Base-by-base conservation (phyloP, 495 filamentous ascomycete genomes). In the Pyrenopolyporus hunteri region DNA sequence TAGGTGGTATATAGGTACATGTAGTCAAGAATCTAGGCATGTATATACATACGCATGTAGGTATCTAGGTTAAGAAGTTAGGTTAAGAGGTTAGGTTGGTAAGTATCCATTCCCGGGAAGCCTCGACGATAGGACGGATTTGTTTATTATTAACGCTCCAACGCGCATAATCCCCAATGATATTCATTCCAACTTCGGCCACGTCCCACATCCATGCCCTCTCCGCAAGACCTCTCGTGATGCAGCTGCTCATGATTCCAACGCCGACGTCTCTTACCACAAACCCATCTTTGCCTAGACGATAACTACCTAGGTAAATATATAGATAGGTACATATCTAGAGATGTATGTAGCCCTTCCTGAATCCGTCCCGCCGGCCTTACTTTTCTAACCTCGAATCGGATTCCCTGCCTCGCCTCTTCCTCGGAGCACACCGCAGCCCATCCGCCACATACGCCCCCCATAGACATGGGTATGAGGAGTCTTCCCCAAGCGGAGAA, bases 401-500 rank as follows among this genome's bases (percentile, higher is more conserved):
- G 46, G 52, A 42, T 39, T 13, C 39, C 5, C 16, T 53, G 28
- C 55, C 37, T 36, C 46, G 14, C 14, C 11, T 26, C 20, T 22
- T 22, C 9, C 11, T 14, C 13, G 20, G 14, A 49, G 42, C 22
- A 39, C 20, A 36, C n/a, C n/a, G 22, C 20, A 51, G 35, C 48
- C 8, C 14, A 6, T 4, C 31, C n/a, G n/a, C n/a, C n/a, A n/a
- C n/a, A n/a, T n/a, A n/a, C n/a, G n/a, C n/a, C n/a, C n/a, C n/a
- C n/a, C n/a, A n/a, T n/a, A n/a, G n/a, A n/a, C n/a, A n/a, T n/a
- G n/a, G n/a, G n/a, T n/a, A 48, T 19, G 22, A 28, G 33, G n/a
- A 22, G 19, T 7, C 26, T 20, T 51, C 28, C 45, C 53, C 47
- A 53, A 58, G 60, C 60, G 60, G 60, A 64, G 60, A 64, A 64